phyloP scores from a whole-genome alignment of 169 alveolate genomes.

The Plasmodium sp. region DNA sequence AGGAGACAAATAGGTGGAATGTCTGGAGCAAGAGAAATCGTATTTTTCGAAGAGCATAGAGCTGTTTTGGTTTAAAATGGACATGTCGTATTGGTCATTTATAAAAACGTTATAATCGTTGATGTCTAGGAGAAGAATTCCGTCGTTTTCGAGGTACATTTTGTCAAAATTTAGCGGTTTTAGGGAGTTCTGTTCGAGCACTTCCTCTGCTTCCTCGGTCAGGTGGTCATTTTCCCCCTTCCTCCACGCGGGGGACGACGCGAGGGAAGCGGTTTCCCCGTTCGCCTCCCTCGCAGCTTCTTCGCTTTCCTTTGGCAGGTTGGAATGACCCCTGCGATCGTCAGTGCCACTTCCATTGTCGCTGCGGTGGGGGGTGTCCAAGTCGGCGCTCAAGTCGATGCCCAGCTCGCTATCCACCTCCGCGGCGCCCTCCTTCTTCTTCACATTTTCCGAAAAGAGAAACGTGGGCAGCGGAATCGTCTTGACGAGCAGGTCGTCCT shows the following conservation, averaged over 20 bases:
- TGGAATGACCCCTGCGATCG: not conserved
- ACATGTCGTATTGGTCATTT: conserved; percentile 44
- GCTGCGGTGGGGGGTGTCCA: not conserved
- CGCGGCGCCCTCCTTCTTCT: not conserved
- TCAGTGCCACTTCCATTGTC: not conserved
- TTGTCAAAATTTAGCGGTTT: conserved; percentile 57
- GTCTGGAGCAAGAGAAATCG: conserved; percentile 13
- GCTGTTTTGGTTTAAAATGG: conserved; percentile 28
- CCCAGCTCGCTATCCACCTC: not conserved
- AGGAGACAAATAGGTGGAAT: conserved; percentile 24
- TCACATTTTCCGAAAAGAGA: conserved; percentile 44
- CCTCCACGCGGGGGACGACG: not conserved
- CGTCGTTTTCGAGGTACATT: conserved; percentile 60
- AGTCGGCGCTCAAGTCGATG: not conserved
- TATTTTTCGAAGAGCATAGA: conserved; percentile 46
- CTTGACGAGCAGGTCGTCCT: conserved; percentile 46
- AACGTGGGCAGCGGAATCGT: conserved; percentile 64
- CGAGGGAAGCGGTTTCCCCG: not conserved
- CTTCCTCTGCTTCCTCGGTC: not conserved
- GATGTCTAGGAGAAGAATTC: conserved; percentile 39
- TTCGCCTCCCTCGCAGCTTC: not conserved
- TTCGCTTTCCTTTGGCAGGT: not conserved
- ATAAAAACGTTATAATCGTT: conserved; percentile 59
- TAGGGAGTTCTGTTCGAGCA: not conserved
- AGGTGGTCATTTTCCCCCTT: not conserved